phyloP scores from a whole-genome alignment of 805 yeast species.

The Ogataea degrootiae region DNA sequence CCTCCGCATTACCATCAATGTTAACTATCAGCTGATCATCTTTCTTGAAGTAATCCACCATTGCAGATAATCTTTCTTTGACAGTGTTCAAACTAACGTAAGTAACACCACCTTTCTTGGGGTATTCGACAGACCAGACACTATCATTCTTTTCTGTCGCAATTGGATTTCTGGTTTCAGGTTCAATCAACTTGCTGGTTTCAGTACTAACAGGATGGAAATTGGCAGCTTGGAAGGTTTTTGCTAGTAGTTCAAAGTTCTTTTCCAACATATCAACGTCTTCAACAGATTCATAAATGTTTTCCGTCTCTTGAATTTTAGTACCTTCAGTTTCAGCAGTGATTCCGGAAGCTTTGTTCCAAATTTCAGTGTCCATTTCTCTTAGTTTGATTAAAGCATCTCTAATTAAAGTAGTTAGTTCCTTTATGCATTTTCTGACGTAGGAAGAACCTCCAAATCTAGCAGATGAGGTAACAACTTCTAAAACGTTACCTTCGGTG shows the following conservation, averaged over 20 bases:
- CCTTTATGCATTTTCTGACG: constrained; percentile 52
- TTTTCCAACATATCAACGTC: constrained; percentile 21
- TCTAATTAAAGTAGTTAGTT: constrained; percentile 54
- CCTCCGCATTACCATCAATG: constrained; percentile 15
- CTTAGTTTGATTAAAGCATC: constrained; percentile 32
- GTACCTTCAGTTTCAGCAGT: constrained; percentile 17
- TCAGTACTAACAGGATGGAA: not conserved
- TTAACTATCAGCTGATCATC: constrained; percentile 8
- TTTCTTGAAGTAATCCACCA: constrained; percentile 11
- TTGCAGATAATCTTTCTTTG: constrained; percentile 14
- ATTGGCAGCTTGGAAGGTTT: constrained; percentile 3
- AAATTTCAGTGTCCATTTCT: constrained; percentile 34
- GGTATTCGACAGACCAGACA: constrained; percentile 19
- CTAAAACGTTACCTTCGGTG: constrained; percentile 49
- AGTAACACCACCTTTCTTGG: constrained; percentile 12
- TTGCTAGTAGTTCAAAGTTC: constrained; percentile 15
- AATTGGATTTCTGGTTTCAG: not conserved
- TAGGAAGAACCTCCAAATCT: constrained; percentile 33
- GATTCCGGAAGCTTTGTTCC: constrained; percentile 27
- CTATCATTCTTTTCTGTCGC: not conserved
- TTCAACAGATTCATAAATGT: constrained; percentile 17
- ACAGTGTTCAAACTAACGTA: constrained; percentile 8
- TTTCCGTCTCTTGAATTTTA: constrained; percentile 3
- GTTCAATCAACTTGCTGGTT: not conserved
- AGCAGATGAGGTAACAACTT: constrained; percentile 42